A percentile compares a stretch with the other conserved stretches of the same genome.
phyloP scores from a whole-genome alignment of 768 basidiomycete species.

The Boletus rufocinnamomeus region DNA sequence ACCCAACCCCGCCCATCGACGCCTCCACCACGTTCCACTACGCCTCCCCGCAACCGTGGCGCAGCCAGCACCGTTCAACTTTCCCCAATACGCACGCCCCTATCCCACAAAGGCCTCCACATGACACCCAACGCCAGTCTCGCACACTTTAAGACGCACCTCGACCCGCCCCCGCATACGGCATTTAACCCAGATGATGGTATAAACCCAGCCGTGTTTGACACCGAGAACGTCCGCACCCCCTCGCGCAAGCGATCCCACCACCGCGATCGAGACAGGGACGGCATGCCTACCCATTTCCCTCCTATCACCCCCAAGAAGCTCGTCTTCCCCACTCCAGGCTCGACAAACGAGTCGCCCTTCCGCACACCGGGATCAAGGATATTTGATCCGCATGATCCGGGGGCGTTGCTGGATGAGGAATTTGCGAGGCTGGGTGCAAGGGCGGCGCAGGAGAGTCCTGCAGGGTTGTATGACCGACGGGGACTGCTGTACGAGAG shows the following conservation, averaged over 20 bases:
- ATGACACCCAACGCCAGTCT: conserved; percentile 70
- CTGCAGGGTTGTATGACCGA: conserved; percentile 65
- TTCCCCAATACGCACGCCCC: conserved; percentile 63
- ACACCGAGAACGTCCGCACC: conserved; percentile 43
- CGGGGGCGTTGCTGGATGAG: conserved; percentile 66
- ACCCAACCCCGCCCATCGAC: conserved; percentile 27
- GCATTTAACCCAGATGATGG: conserved; percentile 29
- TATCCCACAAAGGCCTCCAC: conserved; percentile 67
- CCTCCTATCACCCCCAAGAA: conserved; percentile 49
- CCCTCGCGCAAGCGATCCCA: conserved; percentile 46
- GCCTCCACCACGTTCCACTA: conserved; percentile 43
- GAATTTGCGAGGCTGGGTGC: conserved; percentile 59
- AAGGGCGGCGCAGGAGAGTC: conserved; percentile 55
- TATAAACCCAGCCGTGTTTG: conserved; percentile 40
- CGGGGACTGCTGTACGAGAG: conserved; percentile 69
- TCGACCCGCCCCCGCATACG: conserved; percentile 59
- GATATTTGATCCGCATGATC: conserved; percentile 74
- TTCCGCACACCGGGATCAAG: conserved; percentile 51
- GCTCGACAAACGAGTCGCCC: conserved; percentile 40
- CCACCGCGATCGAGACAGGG: conserved; percentile 32
- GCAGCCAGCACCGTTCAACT: conserved; percentile 40
- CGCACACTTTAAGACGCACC: conserved; percentile 65
- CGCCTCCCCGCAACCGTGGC: conserved; percentile 37
- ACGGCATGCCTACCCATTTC: conserved; percentile 20
- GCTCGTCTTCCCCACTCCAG: conserved; percentile 36